A percentile compares a stretch with the other conserved stretches of the same genome.
Evolutionary conservation across 78 protist species (phyloP).

Genomic region (Dictyostelium capitatum): DNA sequence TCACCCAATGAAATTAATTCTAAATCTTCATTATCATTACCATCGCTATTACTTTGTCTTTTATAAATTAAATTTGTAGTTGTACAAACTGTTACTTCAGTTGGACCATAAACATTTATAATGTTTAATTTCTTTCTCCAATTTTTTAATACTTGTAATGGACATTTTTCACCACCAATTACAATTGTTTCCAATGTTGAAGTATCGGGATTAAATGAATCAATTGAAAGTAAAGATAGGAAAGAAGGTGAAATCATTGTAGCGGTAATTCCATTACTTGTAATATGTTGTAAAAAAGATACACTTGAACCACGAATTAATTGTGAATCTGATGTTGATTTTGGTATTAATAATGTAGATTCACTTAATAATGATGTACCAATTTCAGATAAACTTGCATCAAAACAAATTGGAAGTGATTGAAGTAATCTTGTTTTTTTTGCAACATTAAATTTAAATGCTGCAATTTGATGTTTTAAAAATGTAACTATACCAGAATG

Average conservation of each 20-base stretch:
- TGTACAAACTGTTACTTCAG: constrained; percentile 74
- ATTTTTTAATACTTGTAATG: constrained; percentile 1
- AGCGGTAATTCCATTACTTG: not conserved
- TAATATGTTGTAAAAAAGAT: not conserved
- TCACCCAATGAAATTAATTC: constrained; percentile 25
- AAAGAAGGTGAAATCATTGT: constrained; percentile 70
- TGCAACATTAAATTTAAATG: constrained; percentile 13
- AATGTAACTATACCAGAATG: constrained; percentile 67
- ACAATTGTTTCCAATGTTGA: constrained; percentile 49
- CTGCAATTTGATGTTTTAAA: constrained; percentile 27
- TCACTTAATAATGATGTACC: constrained; percentile 36
- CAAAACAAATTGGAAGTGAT: constrained; percentile 78
- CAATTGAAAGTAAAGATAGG: constrained; percentile 16
- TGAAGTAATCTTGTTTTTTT: constrained; percentile 40
- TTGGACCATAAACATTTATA: constrained; percentile 80
- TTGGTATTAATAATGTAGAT: constrained; percentile 37
- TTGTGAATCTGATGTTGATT: not conserved
- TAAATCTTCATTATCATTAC: not conserved
- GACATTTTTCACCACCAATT: constrained; percentile 79
- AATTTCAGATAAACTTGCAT: constrained; percentile 74
- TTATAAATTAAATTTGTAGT: constrained; percentile 20
- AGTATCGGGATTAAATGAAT: not conserved
- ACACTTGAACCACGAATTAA: constrained; percentile 41
- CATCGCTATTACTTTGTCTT: not conserved
- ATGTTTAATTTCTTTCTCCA: constrained; percentile 42